These are phyloP conservation scores for Fistulinella cinereoalba DNA, from an alignment of 1,284 basidiomycete species.

Conservation along the genomic window DNA sequence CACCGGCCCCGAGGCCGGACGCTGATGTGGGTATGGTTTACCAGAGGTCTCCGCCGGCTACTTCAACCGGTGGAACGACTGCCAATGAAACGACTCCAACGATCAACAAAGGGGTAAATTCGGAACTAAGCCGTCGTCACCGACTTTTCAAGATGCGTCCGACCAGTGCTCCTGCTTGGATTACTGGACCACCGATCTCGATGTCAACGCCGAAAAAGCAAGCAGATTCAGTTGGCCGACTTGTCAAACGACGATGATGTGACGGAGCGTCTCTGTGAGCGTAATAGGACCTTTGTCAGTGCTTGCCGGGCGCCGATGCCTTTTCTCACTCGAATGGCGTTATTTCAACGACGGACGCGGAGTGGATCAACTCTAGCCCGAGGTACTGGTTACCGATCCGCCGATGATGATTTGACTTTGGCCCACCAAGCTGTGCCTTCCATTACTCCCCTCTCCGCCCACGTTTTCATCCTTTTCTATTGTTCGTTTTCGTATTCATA, in stretches of 20 bases:
- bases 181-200: neutral
- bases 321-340: neutral
- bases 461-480: no score
- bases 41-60: conserved; percentile 16
- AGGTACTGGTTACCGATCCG: neutral
- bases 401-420: neutral
- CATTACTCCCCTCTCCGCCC: no score
- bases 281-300: conserved; percentile 1
- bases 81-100: neutral
- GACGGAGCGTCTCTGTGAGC: no score
- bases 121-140: neutral
- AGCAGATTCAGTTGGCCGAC: neutral
- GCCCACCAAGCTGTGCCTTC: no score
- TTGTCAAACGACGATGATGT: conserved; percentile 12
- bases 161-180: neutral
- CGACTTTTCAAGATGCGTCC: conserved; percentile 1
- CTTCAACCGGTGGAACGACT: conserved; percentile 11
- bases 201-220: conserved; percentile 4
- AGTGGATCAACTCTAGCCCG: neutral
- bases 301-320: neutral
- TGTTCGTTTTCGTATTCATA: no score
- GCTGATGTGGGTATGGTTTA: neutral
- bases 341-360: neutral
- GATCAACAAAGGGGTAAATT: neutral
- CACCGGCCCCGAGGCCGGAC: neutral